Base-by-base conservation (phyloP, 2,329 filamentous ascomycete genomes). In the Penicillium sp. region DNA sequence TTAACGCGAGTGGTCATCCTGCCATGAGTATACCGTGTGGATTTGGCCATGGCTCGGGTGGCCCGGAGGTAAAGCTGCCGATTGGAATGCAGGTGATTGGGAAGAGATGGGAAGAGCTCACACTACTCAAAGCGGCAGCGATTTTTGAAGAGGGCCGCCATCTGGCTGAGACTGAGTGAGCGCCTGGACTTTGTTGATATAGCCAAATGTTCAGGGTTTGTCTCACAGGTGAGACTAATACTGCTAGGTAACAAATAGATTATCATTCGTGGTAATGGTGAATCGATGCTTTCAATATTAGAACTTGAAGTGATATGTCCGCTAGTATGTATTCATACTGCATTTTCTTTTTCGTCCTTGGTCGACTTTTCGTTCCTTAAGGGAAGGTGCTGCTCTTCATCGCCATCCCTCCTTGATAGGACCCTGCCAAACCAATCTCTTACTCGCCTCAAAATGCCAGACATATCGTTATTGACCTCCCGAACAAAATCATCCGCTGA, bases 61-160 rank as follows among this genome's bases (percentile, higher is more conserved):
- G 12, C 5, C 55, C 55, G 26, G 59, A 49, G 40, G 50, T 56
- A n/a, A 7, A 65, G 56, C 61, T 84, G 23, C 82, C 81, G 0
- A 78, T 83, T 3, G 79, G 81, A 0, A 74, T 84, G 73, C 81
- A 85, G 61, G 73, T 85, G 35, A 75, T 84, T 9, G 80, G 78
- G 7, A 65, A 61, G 47, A 60, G 65, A 18, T 71, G 65, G 63
- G 64, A 68, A 40, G 66, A 69, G 42, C 40, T 62, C 33, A 55
- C 38, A n/a, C 55, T 71, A 14, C 46, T 70, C 20, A 63, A 63
- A 47, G 68, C 68, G 23, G 68, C 66, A 1, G 64, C 65, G 18
- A 59, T 63, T 6, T 69, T 69, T 61, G 64, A 69, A 52, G 33
- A 47, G n/a, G 52, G 52, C 20, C 20, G 52, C 5, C 20, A 45